Conservation (phyloP, 441 rosid species). For the Omphalea diandra region DNA sequence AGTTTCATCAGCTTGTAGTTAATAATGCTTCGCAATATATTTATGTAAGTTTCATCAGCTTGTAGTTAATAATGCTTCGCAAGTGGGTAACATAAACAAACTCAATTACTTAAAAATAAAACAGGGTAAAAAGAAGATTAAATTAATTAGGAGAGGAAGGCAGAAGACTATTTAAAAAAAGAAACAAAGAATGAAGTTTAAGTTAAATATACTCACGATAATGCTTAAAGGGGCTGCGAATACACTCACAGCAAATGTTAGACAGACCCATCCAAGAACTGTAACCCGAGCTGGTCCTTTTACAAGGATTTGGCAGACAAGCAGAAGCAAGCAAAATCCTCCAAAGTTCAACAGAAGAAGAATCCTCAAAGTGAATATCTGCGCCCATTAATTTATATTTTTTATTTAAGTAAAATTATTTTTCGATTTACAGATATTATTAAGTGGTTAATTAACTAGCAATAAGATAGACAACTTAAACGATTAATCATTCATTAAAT, state of each 20-base stretch:
- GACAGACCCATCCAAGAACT: conserved; percentile 81
- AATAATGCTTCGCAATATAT: not conserved
- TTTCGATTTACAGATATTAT: no score
- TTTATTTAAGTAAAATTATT: no score
- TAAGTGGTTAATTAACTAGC: no score
- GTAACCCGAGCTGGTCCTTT: conserved; percentile 24
- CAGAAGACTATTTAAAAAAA: not conserved
- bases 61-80: not conserved
- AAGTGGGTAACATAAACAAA: not conserved
- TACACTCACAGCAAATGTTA: conserved; percentile 52
- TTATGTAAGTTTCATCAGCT: not conserved
- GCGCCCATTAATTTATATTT: conserved; percentile 14
- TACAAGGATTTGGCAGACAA: conserved; percentile 42
- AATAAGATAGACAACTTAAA: no score
- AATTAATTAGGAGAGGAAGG: not conserved
- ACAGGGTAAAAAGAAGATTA: not conserved
- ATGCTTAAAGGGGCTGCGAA: conserved; percentile 79
- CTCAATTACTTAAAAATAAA: not conserved
- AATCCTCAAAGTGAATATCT: conserved; percentile 57
- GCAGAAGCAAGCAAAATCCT: conserved; percentile 40
- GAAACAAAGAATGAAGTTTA: not conserved
- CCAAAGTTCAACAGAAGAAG: conserved; percentile 53
- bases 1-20: not conserved
- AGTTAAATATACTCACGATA: conserved; percentile 39
- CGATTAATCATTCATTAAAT: not conserved